Base-by-base conservation (phyloP, 306 rosid genomes). In the Arachis stenosperma region DNA sequence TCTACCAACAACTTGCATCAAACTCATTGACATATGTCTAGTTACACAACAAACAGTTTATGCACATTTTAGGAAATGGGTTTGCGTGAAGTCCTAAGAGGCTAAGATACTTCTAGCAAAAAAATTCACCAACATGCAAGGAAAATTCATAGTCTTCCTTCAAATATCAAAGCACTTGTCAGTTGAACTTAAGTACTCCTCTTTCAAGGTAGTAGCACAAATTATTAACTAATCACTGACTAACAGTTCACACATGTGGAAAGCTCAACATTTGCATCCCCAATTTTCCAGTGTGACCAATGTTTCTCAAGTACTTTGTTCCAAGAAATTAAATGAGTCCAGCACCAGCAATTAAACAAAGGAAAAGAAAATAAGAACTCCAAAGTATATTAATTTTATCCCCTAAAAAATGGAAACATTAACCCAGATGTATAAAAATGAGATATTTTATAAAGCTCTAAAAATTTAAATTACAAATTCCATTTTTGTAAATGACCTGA, bases 401-500 rank as follows among this genome's bases (percentile, higher is more conserved):
- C 43, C 4, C 43, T 3, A 40, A 6, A 40, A 40, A 6, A 40
- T 4, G 6, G 43, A 6, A 40, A 40, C 6, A 40, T 40, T 22
- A 33, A 33, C 37, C 37, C 37, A 33, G 37, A 33, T 4, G 4
- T 33, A 33, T 33, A 33, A 33, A 33, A 2, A 33, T 33, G 4
- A 33, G 4, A 33, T 33, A 33, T 33, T 33, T 33, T 33, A 33
- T 33, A 33, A 33, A 33, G 3, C 37, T 33, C 37, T 33, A 17
- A 3, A 66, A 62, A 33, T 33, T n/a, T 44, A 42, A 79, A 66
- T 66, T 6, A n/a, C 64, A 58, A 40, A 4, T 12, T 50, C 17
- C 37, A 52, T 29, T 12, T 60, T 36, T 41, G 42, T 2, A 61
- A 7, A 55, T 3, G n/a, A 51, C 51, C 10, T 6, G 30, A 52